Conservation (phyloP, 2,329 filamentous ascomycete genomes). For the Trichoderma koningiopsis region DNA sequence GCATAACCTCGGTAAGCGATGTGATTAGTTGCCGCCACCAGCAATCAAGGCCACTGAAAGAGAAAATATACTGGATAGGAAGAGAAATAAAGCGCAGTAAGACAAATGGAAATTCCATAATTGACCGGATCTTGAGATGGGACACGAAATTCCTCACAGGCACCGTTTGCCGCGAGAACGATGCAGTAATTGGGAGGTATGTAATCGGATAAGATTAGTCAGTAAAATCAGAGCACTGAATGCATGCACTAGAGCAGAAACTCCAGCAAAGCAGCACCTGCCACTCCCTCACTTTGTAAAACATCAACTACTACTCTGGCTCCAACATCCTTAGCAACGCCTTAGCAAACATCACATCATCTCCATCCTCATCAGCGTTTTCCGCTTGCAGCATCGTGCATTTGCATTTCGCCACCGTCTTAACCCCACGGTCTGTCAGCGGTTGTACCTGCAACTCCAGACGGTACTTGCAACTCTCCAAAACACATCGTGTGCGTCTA, state of each 20-base stretch:
- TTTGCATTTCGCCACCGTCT: constrained; percentile 21
- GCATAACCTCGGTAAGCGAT: not conserved
- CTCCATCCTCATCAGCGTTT: not conserved
- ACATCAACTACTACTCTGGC: not conserved
- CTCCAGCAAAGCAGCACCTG: not conserved
- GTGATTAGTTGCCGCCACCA: not conserved
- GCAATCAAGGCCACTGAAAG: not conserved
- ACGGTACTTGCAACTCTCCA: not conserved
- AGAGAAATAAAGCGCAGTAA: not conserved
- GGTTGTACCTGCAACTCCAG: not conserved
- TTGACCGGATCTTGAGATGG: too few species aligned
- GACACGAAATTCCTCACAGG: not conserved
- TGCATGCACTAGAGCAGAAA: not conserved
- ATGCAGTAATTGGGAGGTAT: not conserved
- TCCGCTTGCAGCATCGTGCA: constrained; percentile 9
- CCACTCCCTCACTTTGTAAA: too few species aligned
- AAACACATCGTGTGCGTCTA: not conserved
- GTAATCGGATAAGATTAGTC: not conserved
- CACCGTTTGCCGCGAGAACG: not conserved
- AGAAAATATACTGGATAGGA: not conserved
- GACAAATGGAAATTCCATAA: too few species aligned
- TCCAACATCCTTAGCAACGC: not conserved
- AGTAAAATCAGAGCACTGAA: not conserved
- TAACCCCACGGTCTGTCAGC: not conserved
- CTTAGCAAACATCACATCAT: not conserved